These are phyloP conservation scores for Geranium brycei DNA, from an alignment of 345 rosid species.

Conservation along the genomic window DNA sequence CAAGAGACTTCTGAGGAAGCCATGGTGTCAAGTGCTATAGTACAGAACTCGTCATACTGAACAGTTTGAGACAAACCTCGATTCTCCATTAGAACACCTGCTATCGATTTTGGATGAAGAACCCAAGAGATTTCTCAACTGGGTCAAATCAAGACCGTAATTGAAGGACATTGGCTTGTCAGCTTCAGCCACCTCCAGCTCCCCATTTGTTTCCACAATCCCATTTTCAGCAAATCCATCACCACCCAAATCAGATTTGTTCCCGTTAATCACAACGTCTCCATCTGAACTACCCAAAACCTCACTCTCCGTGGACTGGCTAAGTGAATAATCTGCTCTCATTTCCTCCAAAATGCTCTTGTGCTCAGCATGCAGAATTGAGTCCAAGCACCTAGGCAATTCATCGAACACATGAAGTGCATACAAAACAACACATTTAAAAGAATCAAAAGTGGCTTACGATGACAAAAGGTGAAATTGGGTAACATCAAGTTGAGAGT, in stretches of 20 bases:
- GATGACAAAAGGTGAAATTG: slow-evolving; percentile 55
- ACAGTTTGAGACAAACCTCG: not conserved
- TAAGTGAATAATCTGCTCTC: slow-evolving; percentile 48
- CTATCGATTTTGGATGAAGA: slow-evolving; percentile 26
- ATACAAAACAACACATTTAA: not conserved
- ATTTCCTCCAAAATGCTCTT: slow-evolving; percentile 61
- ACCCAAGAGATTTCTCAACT: slow-evolving; percentile 35
- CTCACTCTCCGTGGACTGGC: slow-evolving; percentile 22
- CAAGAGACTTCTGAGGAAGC: not conserved
- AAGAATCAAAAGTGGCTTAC: slow-evolving; percentile 25
- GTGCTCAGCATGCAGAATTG: slow-evolving; percentile 85
- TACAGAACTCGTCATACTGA: not conserved
- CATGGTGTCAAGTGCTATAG: not conserved
- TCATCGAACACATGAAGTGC: not conserved
- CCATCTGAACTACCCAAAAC: not conserved
- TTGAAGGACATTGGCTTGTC: slow-evolving; percentile 24
- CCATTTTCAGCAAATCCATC: not conserved
- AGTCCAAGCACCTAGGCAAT: slow-evolving; percentile 53
- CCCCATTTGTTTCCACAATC: not conserved
- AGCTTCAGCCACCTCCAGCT: not conserved
- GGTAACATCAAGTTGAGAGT: slow-evolving; percentile 31
- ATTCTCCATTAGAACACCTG: not conserved
- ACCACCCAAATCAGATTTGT: not conserved
- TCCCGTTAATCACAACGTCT: not conserved
- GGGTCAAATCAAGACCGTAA: slow-evolving; percentile 21